Percentiles rank a stretch among this genome's conserved stretches.
These are phyloP conservation scores for Fusarium sp. DNA, from an alignment of 2,329 filamentous ascomycete genomes.

Conservation along the genomic window DNA sequence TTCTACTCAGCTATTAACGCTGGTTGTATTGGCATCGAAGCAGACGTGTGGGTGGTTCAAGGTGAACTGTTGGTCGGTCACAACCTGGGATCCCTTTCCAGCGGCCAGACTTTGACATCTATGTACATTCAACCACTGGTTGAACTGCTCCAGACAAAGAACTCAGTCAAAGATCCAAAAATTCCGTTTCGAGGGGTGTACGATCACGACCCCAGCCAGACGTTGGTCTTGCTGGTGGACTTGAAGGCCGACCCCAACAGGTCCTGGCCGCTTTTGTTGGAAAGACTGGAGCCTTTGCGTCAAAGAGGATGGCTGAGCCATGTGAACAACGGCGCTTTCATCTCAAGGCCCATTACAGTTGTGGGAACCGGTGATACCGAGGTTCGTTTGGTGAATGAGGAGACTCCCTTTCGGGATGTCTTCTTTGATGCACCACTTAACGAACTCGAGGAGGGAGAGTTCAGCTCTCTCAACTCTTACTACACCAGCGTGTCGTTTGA, in stretches of 20 bases:
- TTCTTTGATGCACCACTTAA: conserved; percentile 76
- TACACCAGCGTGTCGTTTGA: conserved; percentile 73
- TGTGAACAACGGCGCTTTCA: conserved; percentile 62
- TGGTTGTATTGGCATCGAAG: conserved; percentile 74
- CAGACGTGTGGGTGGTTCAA: conserved; percentile 74
- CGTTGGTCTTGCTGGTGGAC: conserved; percentile 75
- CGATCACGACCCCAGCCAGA: conserved; percentile 62
- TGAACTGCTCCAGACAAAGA: conserved; percentile 65
- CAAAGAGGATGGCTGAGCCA: conserved; percentile 67
- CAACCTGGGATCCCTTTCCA: conserved; percentile 63
- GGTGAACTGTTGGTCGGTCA: conserved; percentile 73
- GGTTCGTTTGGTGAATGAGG: conserved; percentile 29
- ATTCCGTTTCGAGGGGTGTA: conserved; percentile 65
- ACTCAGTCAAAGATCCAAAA: conserved; percentile 6
- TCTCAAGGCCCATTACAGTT: conserved; percentile 71
- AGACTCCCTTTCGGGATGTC: conserved; percentile 60
- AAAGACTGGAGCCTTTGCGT: conserved; percentile 66
- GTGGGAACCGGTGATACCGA: conserved; percentile 70
- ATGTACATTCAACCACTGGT: conserved; percentile 76
- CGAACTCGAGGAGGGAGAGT: conserved; percentile 51
- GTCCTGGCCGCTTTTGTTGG: conserved; percentile 44
- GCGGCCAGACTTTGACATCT: conserved; percentile 66
- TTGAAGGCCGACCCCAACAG: conserved; percentile 65
- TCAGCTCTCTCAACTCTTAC: conserved; percentile 69
- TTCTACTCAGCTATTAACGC: conserved; percentile 71